Conservation (phyloP, 2,329 filamentous ascomycete genomes). For the Corynespora cassiicola region DNA sequence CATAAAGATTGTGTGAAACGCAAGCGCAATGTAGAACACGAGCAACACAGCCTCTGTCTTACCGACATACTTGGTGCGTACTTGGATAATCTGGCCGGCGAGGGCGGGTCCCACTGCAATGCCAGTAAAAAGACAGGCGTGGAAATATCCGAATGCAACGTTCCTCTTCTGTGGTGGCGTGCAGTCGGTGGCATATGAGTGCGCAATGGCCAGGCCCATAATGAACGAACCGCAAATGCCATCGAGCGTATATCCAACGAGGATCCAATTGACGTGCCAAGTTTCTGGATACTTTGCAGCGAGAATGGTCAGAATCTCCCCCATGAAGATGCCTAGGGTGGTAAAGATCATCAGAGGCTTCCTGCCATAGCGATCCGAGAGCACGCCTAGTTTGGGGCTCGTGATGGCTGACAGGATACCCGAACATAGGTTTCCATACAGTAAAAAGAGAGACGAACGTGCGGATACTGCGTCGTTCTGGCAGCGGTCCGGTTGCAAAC, state of each 20-base stretch:
- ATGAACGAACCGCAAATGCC: slow-evolving; percentile 90
- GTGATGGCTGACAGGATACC: slow-evolving; percentile 81
- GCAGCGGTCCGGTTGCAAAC: slow-evolving; percentile 66
- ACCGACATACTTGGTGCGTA: slow-evolving; percentile 34
- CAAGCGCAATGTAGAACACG: slow-evolving; percentile 84
- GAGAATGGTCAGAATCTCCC: slow-evolving; percentile 79
- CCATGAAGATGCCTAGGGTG: slow-evolving; percentile 74
- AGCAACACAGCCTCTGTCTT: slow-evolving; percentile 75
- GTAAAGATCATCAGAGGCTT: slow-evolving; percentile 75
- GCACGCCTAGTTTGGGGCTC: slow-evolving; percentile 80
- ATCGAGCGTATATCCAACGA: slow-evolving; percentile 79
- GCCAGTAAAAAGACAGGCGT: slow-evolving; percentile 88
- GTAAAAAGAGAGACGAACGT: slow-evolving; percentile 76
- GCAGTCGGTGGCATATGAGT: slow-evolving; percentile 91
- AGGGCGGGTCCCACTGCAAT: slow-evolving; percentile 85
- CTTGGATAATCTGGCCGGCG: slow-evolving; percentile 78
- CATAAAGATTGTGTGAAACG: slow-evolving; percentile 76
- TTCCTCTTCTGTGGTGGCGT: slow-evolving; percentile 79
- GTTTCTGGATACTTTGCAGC: slow-evolving; percentile 76
- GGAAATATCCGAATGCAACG: slow-evolving; percentile 86
- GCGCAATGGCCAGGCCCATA: slow-evolving; percentile 75
- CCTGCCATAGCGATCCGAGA: slow-evolving; percentile 88
- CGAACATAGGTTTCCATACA: slow-evolving; percentile 75
- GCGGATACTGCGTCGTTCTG: slow-evolving; percentile 79
- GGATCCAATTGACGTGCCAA: slow-evolving; percentile 78